Conservation (phyloP, 1,284 basidiomycete species). For the Xerocomus cyaneibrunnescens region DNA sequence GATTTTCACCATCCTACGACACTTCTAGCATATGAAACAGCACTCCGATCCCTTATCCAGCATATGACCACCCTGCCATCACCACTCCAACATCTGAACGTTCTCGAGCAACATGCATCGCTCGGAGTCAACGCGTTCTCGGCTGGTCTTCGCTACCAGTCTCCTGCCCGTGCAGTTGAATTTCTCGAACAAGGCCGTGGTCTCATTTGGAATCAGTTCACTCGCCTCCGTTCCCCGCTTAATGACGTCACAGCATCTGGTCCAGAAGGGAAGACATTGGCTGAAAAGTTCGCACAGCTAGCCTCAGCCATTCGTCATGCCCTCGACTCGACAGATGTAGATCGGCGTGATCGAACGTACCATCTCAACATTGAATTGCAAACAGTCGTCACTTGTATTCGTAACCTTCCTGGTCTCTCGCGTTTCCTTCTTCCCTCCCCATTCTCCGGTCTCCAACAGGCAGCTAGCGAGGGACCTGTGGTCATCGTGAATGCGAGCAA, state of each 20-base stretch:
- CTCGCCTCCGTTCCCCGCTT: not conserved
- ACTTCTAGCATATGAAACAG: not conserved
- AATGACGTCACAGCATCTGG: not conserved
- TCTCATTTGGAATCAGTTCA: not conserved
- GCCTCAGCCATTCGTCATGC: not conserved
- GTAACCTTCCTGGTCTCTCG: not conserved
- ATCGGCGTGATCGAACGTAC: not conserved
- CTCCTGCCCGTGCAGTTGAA: not conserved
- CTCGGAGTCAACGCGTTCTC: not conserved
- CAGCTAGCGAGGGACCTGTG: not conserved
- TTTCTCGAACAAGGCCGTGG: not conserved
- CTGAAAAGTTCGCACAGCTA: not conserved
- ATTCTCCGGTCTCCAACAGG: not conserved
- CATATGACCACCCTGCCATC: not conserved
- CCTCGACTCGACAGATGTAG: not conserved
- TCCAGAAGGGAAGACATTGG: not conserved
- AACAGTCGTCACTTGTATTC: not conserved
- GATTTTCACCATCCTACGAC: not conserved
- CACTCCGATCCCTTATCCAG: not conserved
- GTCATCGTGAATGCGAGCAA: not conserved
- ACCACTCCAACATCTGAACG: not conserved
- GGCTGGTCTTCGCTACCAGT: not conserved
- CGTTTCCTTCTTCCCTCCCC: constrained; percentile 1
- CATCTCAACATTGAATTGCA: not conserved
- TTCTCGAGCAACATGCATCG: not conserved